Conservation (phyloP, 495 filamentous ascomycete genomes). For the Aspergillus ostianus region DNA sequence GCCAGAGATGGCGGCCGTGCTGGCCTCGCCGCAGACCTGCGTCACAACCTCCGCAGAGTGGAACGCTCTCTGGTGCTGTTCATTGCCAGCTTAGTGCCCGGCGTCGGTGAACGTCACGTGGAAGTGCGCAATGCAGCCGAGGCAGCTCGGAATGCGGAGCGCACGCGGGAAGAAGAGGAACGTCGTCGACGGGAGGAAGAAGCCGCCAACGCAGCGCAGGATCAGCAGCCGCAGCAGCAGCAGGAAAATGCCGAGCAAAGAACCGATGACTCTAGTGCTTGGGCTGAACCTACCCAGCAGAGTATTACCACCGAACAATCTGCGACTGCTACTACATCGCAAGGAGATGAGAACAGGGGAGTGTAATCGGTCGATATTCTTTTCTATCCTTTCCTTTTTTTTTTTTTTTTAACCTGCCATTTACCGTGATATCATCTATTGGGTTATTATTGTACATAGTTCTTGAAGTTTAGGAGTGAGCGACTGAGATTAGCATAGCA, state of each 20-base stretch:
- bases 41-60: conserved; percentile 55
- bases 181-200: conserved; percentile 20
- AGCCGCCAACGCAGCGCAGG: not conserved
- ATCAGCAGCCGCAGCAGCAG: conserved; percentile 1
- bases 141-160: conserved; percentile 51
- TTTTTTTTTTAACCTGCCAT: too few species aligned
- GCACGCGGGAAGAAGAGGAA: conserved; percentile 38
- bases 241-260: conserved; percentile 2
- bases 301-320: conserved; percentile 3
- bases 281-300: conserved; percentile 5
- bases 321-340: conserved; percentile 14
- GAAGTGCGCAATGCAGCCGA: conserved; percentile 64
- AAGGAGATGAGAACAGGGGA: conserved; percentile 9
- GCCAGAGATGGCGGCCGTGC: conserved; percentile 9
- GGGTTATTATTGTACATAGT: conserved; percentile 4
- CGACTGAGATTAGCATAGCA: conserved; percentile 4
- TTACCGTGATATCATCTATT: not conserved
- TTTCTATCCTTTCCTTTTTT: not conserved
- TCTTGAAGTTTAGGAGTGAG: not conserved
- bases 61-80: conserved; percentile 82
- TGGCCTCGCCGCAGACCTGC: conserved; percentile 14
- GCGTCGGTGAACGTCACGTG: conserved; percentile 81
- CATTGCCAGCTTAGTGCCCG: conserved; percentile 79
- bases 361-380: not conserved
- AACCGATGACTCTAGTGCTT: not conserved